Conservation (phyloP, 2,329 filamentous ascomycete genomes). For the Colletotrichum tofieldiae region DNA sequence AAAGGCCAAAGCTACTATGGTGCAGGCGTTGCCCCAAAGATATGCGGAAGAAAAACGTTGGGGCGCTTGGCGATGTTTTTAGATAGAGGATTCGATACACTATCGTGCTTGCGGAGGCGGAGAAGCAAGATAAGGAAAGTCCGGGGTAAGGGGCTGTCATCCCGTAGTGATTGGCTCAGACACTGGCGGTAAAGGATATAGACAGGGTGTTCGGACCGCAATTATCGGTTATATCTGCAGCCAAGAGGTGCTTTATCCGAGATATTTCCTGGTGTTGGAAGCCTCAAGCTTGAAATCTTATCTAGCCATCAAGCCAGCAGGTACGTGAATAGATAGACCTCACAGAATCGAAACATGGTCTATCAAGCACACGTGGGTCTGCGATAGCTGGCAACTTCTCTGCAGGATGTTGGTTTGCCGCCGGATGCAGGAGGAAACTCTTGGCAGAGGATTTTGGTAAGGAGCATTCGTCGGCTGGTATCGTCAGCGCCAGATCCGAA, state of each 20-base stretch:
- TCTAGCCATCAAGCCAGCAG: not conserved
- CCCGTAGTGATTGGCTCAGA: not conserved
- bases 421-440: too few species aligned
- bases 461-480: too few species aligned
- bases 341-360: too few species aligned
- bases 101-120: not conserved
- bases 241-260: conserved; percentile 8
- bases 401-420: too few species aligned
- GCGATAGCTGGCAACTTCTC: too few species aligned
- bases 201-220: conserved; percentile 1
- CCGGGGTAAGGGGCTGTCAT: not conserved
- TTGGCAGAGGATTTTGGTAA: too few species aligned
- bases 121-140: conserved; percentile 2
- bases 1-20: not conserved
- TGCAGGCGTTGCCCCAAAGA: not conserved
- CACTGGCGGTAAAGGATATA: not conserved
- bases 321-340: not conserved
- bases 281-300: not conserved
- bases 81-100: not conserved
- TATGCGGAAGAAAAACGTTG: not conserved
- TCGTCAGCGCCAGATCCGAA: too few species aligned
- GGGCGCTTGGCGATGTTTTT: not conserved
- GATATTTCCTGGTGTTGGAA: not conserved
- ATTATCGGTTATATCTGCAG: not conserved
- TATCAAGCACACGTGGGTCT: too few species aligned